Conservation (phyloP, 2,329 filamentous ascomycete genomes). For the Daldinia eschscholtzii region DNA sequence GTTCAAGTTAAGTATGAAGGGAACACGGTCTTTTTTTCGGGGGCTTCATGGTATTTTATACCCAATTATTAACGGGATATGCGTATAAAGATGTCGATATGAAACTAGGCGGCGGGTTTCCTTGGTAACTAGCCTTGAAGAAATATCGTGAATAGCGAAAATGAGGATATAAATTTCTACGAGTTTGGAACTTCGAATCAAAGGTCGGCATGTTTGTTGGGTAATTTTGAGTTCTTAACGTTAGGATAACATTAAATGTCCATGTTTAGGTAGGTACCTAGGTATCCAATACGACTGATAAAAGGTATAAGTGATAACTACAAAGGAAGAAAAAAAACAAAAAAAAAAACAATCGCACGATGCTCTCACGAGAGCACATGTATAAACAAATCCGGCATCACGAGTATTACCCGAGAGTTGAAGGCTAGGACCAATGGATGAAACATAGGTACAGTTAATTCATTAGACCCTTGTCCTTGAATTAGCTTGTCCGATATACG, state of each 20-base stretch:
- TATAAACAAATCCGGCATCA: constrained; percentile 30
- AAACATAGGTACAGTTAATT: constrained; percentile 1
- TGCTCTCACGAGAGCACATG: constrained; percentile 22
- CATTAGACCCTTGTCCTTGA: constrained; percentile 16
- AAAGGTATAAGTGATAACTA: neutral
- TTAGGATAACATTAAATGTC: no score
- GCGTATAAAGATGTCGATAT: constrained; percentile 12
- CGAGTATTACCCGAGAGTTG: constrained; percentile 31
- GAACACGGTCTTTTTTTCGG: constrained; percentile 12
- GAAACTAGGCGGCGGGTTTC: constrained; percentile 15
- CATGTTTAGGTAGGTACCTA: no score
- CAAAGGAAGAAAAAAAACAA: no score
- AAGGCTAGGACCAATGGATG: constrained; percentile 34
- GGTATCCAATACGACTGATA: neutral
- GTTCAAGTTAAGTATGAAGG: neutral
- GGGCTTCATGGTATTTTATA: constrained; percentile 14
- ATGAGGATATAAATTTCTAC: neutral
- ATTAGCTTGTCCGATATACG: constrained; percentile 22
- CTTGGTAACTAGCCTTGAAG: constrained; percentile 16
- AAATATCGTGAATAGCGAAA: constrained; percentile 10
- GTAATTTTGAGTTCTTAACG: neutral
- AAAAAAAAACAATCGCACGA: constrained; percentile 15
- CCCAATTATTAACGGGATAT: constrained; percentile 9
- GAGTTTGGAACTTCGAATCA: neutral
- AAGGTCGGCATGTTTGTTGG: neutral